Percentiles rank a stretch among this genome's conserved stretches.
phyloP scores from a whole-genome alignment of 768 basidiomycete genomes.

The Tylopilus rubrobrunneus region DNA sequence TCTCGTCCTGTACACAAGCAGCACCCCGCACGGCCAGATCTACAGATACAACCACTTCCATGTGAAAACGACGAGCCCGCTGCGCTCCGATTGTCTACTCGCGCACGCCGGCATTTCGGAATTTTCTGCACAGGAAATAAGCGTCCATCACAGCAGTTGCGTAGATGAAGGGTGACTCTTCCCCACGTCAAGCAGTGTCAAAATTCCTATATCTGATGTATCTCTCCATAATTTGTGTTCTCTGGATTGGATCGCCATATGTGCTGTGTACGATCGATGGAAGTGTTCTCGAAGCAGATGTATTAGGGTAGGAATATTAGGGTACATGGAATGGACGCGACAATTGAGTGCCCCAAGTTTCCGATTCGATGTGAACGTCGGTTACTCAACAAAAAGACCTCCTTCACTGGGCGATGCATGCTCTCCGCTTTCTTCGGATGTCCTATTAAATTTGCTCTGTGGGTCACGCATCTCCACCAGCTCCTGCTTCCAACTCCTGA shows the following conservation, averaged over 20 bases:
- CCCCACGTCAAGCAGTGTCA: not conserved
- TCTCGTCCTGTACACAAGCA: constrained; percentile 27
- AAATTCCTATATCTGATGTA: constrained; percentile 3
- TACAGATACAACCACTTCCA: constrained; percentile 1
- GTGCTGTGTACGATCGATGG: constrained; percentile 10
- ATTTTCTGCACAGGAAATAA: constrained; percentile 37
- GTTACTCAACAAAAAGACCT: constrained; percentile 28
- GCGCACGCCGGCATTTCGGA: constrained; percentile 28
- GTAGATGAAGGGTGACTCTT: constrained; percentile 5
- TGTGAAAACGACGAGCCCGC: constrained; percentile 8
- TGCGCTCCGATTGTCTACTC: constrained; percentile 11
- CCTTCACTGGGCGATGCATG: constrained; percentile 6
- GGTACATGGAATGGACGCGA: not conserved
- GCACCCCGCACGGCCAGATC: constrained; percentile 14
- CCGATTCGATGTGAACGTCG: not conserved
- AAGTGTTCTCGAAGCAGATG: constrained; percentile 6
- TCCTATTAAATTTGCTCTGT: not conserved
- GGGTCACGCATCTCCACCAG: not conserved
- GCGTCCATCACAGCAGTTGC: constrained; percentile 9
- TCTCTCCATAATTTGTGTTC: constrained; percentile 8
- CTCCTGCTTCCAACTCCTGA: constrained; percentile 39
- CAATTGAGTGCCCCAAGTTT: not conserved
- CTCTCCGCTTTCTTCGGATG: not conserved
- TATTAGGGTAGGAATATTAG: not conserved
- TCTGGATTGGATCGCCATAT: not conserved